Conservation (phyloP, 306 rosid genomes). For the Herpetospermum pedunculosum region DNA sequence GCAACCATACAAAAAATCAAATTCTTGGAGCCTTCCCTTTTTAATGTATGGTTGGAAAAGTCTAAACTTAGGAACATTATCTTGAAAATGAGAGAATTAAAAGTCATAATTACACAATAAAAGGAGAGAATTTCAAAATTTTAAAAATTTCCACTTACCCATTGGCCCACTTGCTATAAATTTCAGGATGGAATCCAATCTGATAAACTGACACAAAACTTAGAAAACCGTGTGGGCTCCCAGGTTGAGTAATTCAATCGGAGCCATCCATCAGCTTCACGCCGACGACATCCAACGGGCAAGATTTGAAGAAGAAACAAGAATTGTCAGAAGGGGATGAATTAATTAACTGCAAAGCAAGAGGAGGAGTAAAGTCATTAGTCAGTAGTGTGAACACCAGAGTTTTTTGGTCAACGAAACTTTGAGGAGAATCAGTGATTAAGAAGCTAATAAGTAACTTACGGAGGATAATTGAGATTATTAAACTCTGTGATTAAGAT, state of each 20-base stretch:
- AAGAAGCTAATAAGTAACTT: neutral
- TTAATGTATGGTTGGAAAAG: neutral
- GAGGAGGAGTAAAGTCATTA: neutral
- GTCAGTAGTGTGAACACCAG: neutral
- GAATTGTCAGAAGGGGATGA: neutral
- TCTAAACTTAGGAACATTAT: neutral
- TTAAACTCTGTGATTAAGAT: neutral
- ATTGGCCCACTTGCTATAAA: neutral
- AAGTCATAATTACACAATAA: neutral
- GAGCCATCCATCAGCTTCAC: neutral
- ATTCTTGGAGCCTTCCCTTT: neutral
- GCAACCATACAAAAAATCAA: neutral
- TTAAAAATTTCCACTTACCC: neutral
- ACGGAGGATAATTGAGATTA: neutral
- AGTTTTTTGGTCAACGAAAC: neutral
- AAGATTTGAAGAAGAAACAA: neutral
- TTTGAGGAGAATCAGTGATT: neutral
- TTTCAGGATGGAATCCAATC: neutral
- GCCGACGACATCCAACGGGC: neutral
- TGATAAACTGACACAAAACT: neutral
- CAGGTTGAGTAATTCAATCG: neutral
- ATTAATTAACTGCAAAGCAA: neutral
- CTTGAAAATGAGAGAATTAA: neutral
- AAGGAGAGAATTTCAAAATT: neutral
- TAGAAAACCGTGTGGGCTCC: slow-evolving; percentile 8